phyloP scores from a whole-genome alignment of 345 rosid species.

The Murraya koenigii region DNA sequence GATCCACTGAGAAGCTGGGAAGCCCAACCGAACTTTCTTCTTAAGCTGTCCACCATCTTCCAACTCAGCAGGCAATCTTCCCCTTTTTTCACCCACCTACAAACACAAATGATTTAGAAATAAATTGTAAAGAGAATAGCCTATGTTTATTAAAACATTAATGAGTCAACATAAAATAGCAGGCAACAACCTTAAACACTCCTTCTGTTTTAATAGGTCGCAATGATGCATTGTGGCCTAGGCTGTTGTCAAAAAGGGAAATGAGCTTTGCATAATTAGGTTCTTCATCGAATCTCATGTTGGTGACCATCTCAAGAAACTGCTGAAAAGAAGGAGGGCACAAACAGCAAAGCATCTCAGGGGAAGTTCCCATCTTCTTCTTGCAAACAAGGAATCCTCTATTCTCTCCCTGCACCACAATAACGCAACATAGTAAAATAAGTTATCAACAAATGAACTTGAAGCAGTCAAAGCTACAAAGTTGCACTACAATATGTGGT shows the following conservation, averaged over 20 bases:
- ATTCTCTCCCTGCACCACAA: slow-evolving; percentile 50
- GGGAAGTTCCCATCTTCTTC: slow-evolving; percentile 67
- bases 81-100: slow-evolving; percentile 52
- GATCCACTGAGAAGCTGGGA: slow-evolving; percentile 62
- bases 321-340: slow-evolving; percentile 51
- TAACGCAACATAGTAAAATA: slow-evolving; percentile 1
- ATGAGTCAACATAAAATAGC: not conserved
- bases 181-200: slow-evolving; percentile 44
- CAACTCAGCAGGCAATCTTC: slow-evolving; percentile 34
- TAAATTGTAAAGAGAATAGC: not conserved
- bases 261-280: slow-evolving; percentile 53
- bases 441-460: not conserved
- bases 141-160: not conserved
- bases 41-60: slow-evolving; percentile 47
- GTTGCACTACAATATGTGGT: slow-evolving; percentile 6
- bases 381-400: slow-evolving; percentile 70
- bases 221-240: slow-evolving; percentile 30
- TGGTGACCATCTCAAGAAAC: slow-evolving; percentile 54
- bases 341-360: slow-evolving; percentile 49
- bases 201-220: slow-evolving; percentile 53
- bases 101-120: not conserved
- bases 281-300: slow-evolving; percentile 61
- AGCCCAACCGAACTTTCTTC: slow-evolving; percentile 52
- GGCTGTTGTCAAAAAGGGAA: slow-evolving; percentile 42
- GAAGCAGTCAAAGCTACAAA: not conserved